Evolutionary conservation across 2,329 filamentous ascomycete species (phyloP).

Genomic region (Chrysoporthe cubensis): DNA sequence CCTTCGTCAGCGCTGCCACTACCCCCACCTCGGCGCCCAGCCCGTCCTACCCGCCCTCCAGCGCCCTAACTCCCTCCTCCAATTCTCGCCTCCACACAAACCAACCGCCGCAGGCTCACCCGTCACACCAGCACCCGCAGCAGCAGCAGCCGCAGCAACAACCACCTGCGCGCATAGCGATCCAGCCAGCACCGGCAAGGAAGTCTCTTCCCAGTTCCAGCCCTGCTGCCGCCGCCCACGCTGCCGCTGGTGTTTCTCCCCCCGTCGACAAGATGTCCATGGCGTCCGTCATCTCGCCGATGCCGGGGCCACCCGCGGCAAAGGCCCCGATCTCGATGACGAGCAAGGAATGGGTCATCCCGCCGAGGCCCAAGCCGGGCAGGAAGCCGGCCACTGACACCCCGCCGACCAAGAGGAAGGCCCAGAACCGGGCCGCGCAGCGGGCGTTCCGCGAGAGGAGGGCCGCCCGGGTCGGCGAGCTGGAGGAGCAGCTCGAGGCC

Average conservation of each 20-base stretch:
- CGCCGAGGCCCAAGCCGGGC: constrained; percentile 84
- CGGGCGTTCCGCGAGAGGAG: constrained; percentile 87
- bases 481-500: constrained; percentile 69
- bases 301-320: constrained; percentile 43
- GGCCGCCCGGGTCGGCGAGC: constrained; percentile 79
- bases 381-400: constrained; percentile 94
- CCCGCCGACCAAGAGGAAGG: constrained; percentile 89
- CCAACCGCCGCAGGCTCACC: constrained; percentile 16
- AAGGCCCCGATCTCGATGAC: constrained; percentile 64
- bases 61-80: constrained; percentile 15
- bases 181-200: constrained; percentile 26
- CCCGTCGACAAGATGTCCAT: constrained; percentile 50
- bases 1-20: constrained; percentile 21
- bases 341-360: constrained; percentile 84
- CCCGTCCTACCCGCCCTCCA: constrained; percentile 12
- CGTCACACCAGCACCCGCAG: background rate
- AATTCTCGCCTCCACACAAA: constrained; percentile 7
- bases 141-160: constrained; percentile 14
- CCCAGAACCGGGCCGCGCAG: constrained; percentile 91
- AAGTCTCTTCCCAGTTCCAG: constrained; percentile 25
- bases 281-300: constrained; percentile 51
- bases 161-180: constrained; percentile 17
- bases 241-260: constrained; percentile 17
- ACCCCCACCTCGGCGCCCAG: constrained; percentile 27
- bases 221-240: constrained; percentile 10